These are phyloP conservation scores for Suillus alpinus DNA, from an alignment of 768 basidiomycete genomes.

Conservation along the genomic window DNA sequence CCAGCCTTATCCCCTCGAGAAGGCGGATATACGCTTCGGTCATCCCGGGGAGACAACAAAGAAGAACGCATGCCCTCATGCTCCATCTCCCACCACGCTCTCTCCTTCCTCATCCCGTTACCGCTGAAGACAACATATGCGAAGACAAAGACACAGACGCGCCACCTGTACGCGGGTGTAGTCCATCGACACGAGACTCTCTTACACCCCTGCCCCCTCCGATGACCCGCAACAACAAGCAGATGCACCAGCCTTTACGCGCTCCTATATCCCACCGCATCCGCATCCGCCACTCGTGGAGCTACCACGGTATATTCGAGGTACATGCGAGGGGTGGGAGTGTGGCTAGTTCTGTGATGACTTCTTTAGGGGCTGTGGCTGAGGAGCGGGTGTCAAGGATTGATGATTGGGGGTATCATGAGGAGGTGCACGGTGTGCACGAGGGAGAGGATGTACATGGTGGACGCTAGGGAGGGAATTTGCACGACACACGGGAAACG, in stretches of 20 bases:
- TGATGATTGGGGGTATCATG: constrained; percentile 10
- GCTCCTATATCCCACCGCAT: constrained; percentile 17
- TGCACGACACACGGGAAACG: too few relatives aligned
- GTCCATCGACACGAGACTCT: not conserved
- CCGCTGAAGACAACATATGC: not conserved
- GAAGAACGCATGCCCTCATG: not conserved
- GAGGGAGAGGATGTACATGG: not conserved
- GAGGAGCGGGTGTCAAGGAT: not conserved
- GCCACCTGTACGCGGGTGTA: not conserved
- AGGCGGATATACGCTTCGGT: not conserved
- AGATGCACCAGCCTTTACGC: not conserved
- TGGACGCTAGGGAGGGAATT: not conserved
- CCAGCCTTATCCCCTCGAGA: constrained; percentile 12
- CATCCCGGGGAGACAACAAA: not conserved
- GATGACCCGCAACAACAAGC: not conserved
- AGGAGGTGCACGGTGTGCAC: constrained; percentile 2
- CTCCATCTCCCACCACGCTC: constrained; percentile 4
- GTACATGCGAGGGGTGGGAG: constrained; percentile 30
- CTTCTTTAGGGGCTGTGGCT: constrained; percentile 17
- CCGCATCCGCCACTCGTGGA: constrained; percentile 39
- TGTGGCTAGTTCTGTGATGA: constrained; percentile 29
- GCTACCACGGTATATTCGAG: constrained; percentile 65
- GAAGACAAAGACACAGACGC: not conserved
- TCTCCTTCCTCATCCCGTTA: constrained; percentile 17
- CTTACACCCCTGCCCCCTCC: not conserved